Base-by-base conservation (phyloP, 352 stramenopile species). In the Plasmopara halstedii region DNA sequence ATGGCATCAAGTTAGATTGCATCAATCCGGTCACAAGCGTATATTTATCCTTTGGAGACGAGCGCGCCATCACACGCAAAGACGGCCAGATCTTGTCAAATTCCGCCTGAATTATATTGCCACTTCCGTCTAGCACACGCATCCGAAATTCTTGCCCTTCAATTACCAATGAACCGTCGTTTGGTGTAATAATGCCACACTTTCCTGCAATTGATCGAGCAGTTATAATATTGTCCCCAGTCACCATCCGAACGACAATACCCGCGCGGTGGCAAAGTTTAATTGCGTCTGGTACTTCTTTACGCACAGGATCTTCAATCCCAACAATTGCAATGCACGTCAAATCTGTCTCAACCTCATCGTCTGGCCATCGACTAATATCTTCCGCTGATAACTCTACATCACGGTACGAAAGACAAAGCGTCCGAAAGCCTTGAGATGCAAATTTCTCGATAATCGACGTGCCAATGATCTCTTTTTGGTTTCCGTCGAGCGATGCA, bases 201-300 rank as follows among this genome's bases (percentile, higher is more conserved):
- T 90, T 87, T 29, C 64, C 62, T 14, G 79, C 79, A 29, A 90
- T 88, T 13, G 70, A 85, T 4, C 74, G 70, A 8, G 79, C 79
- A 14, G 97, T 99, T 8, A 90, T 79, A 48, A 98, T 91, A 51
- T 98, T 98, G 71, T 99, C 97, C 22, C 97, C 97, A 14, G 97
- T 99, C 32, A 98, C 88, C 95, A 99, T 99, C 34, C 95, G 89
- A 31, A 99, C 96, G 27, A 95, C 76, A 58, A 99, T 98, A 32
- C 97, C 97, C 4, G 96, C 95, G 6, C 71, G 69, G 56, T 97
- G 81, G 67, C 96, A 99, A 11, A 75, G 77, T 33, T 67, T 53
- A 21, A 99, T 97, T 6, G 95, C 78, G 15, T 89, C 77, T 4
- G 90, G 85, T 14, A 99, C 96, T 51, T 98, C 93, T 5, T 70